Conservation (phyloP, 768 basidiomycete species). For the Candolleomyces aberdarensis region DNA sequence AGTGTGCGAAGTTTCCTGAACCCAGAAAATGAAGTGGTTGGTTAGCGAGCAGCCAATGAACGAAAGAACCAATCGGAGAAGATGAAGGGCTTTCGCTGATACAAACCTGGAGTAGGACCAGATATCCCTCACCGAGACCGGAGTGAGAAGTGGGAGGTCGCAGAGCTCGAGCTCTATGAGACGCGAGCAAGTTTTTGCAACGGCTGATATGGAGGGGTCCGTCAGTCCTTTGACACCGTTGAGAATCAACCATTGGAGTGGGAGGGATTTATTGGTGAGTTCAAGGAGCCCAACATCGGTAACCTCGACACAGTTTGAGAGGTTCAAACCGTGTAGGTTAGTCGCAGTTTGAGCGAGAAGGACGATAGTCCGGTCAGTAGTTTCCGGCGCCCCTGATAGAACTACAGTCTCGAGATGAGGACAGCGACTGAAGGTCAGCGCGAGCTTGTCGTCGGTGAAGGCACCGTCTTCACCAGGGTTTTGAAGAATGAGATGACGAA, state of each 20-base stretch:
- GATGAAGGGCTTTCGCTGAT: constrained; percentile 3
- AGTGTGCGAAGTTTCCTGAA: constrained; percentile 67
- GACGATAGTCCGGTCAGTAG: constrained; percentile 67
- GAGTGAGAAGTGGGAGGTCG: constrained; percentile 65
- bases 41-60: neutral
- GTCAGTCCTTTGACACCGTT: constrained; percentile 65
- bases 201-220: constrained; percentile 57
- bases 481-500: constrained; percentile 58
- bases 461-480: constrained; percentile 23
- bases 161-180: constrained; percentile 81
- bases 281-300: constrained; percentile 78
- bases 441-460: constrained; percentile 61
- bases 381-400: constrained; percentile 63
- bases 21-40: neutral
- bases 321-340: constrained; percentile 70
- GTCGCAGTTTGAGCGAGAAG: constrained; percentile 59
- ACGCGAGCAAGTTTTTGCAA: constrained; percentile 71
- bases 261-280: constrained; percentile 62
- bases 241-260: constrained; percentile 73
- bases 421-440: constrained; percentile 51
- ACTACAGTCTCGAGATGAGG: constrained; percentile 66
- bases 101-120: constrained; percentile 68
- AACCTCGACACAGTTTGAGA: constrained; percentile 71
- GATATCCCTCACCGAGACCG: constrained; percentile 71
- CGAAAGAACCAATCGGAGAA: constrained; percentile 4